phyloP scores from a whole-genome alignment of 805 yeast genomes.

The Clavispora asparagi region DNA sequence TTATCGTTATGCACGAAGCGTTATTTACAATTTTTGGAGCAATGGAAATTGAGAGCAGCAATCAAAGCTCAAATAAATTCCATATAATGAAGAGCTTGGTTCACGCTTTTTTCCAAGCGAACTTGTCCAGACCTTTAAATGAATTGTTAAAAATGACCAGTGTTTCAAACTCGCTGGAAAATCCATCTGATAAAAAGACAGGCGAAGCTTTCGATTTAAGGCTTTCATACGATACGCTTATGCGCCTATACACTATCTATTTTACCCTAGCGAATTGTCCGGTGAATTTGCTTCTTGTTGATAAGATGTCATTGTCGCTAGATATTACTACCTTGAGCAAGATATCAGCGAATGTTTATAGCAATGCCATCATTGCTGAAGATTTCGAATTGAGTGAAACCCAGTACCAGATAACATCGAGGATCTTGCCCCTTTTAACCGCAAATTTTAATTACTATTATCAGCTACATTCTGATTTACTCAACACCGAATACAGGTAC shows the following conservation, averaged over 20 bases:
- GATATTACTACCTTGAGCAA: conserved; percentile 23
- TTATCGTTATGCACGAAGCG: conserved; percentile 22
- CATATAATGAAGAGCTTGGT: conserved; percentile 19
- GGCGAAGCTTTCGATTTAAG: conserved; percentile 11
- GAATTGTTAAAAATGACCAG: conserved; percentile 14
- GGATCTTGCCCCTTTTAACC: conserved; percentile 20
- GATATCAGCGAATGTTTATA: conserved; percentile 20
- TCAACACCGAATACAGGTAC: conserved; percentile 7
- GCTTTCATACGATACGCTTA: conserved; percentile 23
- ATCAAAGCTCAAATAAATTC: conserved; percentile 11
- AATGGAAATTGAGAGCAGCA: conserved; percentile 8
- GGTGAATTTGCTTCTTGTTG: conserved; percentile 14
- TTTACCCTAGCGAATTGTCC: conserved; percentile 24
- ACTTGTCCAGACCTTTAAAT: conserved; percentile 17
- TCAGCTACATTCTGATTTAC: conserved; percentile 13
- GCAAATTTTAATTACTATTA: conserved; percentile 20
- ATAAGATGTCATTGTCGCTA: conserved; percentile 16
- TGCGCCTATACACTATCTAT: conserved; percentile 21
- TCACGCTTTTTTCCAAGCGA: conserved; percentile 18
- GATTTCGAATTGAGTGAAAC: conserved; percentile 10
- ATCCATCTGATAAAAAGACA: conserved; percentile 1
- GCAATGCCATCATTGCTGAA: conserved; percentile 8
- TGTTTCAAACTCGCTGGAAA: neutral
- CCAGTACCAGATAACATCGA: conserved; percentile 5
- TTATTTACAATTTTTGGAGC: conserved; percentile 18